phyloP scores from a whole-genome alignment of 2,329 filamentous ascomycete species.

The Chaetomiaceae sp. region DNA sequence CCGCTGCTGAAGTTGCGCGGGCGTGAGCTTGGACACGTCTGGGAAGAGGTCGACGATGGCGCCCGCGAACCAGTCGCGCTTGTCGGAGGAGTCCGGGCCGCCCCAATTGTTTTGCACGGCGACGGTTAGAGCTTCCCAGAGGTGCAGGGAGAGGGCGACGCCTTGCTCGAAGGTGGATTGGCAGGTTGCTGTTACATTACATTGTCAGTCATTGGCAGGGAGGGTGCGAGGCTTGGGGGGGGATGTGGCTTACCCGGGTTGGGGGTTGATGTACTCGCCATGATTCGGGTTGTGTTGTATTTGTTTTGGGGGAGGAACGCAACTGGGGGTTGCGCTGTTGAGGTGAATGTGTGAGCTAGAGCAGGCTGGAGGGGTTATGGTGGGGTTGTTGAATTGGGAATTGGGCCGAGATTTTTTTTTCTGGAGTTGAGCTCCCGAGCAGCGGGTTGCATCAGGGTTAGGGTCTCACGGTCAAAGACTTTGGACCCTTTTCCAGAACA shows the following conservation, averaged over 20 bases:
- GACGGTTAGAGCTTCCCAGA: slow-evolving; percentile 84
- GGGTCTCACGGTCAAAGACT: slow-evolving; percentile 4
- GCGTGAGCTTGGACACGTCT: slow-evolving; percentile 51
- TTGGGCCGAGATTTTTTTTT: slow-evolving; percentile 17
- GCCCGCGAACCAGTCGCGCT: slow-evolving; percentile 95
- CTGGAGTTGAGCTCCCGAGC: not conserved
- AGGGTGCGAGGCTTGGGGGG: slow-evolving; percentile 9
- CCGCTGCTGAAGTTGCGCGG: slow-evolving; percentile 23
- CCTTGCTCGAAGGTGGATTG: slow-evolving; percentile 75
- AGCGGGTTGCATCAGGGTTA: slow-evolving; percentile 9
- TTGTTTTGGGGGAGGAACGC: not conserved
- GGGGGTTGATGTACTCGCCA: slow-evolving; percentile 11
- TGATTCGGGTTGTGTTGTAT: not conserved
- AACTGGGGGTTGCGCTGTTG: not conserved
- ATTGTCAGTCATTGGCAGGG: not conserved
- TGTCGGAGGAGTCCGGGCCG: slow-evolving; percentile 74
- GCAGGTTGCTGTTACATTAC: slow-evolving; percentile 49
- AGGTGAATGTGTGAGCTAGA: not conserved
- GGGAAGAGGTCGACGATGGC: slow-evolving; percentile 77
- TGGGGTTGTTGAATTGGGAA: slow-evolving; percentile 19
- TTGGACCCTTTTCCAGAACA: too few relatives aligned
- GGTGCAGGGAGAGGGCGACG: slow-evolving; percentile 77
- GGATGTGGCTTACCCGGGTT: slow-evolving; percentile 16
- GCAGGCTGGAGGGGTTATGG: slow-evolving; percentile 8
- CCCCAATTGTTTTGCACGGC: slow-evolving; percentile 87